Evolutionary conservation across 2,329 filamentous ascomycete species (phyloP).

Genomic region (Aspergillus uvarum): DNA sequence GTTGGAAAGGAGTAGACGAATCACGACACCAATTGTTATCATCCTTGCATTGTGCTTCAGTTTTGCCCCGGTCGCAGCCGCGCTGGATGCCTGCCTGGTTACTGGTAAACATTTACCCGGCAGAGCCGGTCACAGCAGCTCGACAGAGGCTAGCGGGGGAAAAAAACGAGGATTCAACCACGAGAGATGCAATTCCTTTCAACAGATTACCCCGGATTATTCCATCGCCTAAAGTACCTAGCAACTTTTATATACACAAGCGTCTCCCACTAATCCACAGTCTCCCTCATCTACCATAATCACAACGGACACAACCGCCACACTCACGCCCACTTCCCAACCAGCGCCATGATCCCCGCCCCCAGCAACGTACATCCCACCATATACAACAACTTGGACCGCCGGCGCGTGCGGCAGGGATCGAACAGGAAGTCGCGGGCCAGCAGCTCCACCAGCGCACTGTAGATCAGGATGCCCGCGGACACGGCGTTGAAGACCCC

Average conservation of each 20-base stretch:
- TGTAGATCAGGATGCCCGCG: constrained; percentile 1
- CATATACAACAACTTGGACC: constrained; percentile 43
- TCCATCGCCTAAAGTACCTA: no score
- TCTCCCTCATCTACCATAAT: not conserved
- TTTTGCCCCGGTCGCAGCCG: no score
- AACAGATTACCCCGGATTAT: no score
- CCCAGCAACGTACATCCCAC: constrained; percentile 43
- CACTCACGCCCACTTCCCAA: constrained; percentile 52
- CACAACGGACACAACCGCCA: not conserved
- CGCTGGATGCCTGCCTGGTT: not conserved
- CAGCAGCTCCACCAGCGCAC: constrained; percentile 2
- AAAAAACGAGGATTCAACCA: no score
- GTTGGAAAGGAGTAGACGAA: no score
- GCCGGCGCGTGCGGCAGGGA: constrained; percentile 1
- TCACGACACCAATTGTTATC: no score
- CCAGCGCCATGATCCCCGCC: constrained; percentile 49
- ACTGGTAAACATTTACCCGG: not conserved
- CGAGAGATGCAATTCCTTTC: no score
- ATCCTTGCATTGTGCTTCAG: no score
- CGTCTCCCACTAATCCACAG: not conserved
- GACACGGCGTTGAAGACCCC: constrained; percentile 3
- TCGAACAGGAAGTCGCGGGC: constrained; percentile 5
- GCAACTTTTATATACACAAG: not conserved
- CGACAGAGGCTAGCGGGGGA: no score
- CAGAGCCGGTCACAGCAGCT: no score